phyloP scores from a whole-genome alignment of 306 rosid genomes.

The Ziziphus jujuba region DNA sequence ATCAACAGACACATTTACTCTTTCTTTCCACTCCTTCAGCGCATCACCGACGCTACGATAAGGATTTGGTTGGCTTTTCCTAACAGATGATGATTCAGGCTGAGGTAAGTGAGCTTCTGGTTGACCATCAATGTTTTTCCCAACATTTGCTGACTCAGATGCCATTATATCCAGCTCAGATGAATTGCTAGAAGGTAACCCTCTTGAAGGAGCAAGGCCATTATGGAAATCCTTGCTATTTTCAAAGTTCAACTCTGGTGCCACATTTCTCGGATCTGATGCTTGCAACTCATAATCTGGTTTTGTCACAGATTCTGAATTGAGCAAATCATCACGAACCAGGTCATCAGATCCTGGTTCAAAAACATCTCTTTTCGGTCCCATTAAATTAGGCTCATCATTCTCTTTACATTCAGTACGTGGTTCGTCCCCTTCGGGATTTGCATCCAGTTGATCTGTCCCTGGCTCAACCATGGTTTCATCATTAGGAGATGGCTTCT shows the following conservation, averaged over 20 bases:
- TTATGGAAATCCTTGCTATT: conserved; percentile 39
- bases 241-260: conserved; percentile 50
- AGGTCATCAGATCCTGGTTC: conserved; percentile 40
- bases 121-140: conserved; percentile 49
- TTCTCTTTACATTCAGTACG: conserved; percentile 43
- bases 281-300: conserved; percentile 47
- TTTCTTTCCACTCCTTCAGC: conserved; percentile 70
- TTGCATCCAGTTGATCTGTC: conserved; percentile 43
- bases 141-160: conserved; percentile 59
- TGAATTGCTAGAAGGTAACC: conserved; percentile 53
- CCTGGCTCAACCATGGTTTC: conserved; percentile 67
- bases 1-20: conserved; percentile 65
- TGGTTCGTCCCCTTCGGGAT: conserved; percentile 48
- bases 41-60: conserved; percentile 72
- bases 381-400: conserved; percentile 39
- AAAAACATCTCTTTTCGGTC: conserved; percentile 38
- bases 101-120: conserved; percentile 38
- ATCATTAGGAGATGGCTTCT: conserved; percentile 47
- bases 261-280: conserved; percentile 38
- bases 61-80: conserved; percentile 72
- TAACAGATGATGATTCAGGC: conserved; percentile 40
- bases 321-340: conserved; percentile 38
- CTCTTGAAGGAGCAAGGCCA: conserved; percentile 52
- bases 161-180: conserved; percentile 55
- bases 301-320: conserved; percentile 46